A percentile compares a stretch with the other conserved stretches of the same genome.
Evolutionary conservation across 2,329 filamentous ascomycete genomes (phyloP).

Genomic region (Pyrenophora graminea): DNA sequence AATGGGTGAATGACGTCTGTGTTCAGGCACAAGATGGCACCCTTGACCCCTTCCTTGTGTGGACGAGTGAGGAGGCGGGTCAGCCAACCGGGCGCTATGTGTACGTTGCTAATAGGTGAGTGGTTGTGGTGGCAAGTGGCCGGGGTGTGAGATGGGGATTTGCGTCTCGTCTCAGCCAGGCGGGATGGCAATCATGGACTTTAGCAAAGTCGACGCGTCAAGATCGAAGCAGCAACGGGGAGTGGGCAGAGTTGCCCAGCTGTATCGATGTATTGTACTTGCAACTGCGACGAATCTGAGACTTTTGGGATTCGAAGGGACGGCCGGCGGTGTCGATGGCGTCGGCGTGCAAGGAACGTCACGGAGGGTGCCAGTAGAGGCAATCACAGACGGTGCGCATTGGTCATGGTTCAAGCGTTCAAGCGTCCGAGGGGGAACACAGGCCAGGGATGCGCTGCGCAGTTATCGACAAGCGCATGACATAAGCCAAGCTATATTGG

Average conservation of each 20-base stretch:
- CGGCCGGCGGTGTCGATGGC: neutral
- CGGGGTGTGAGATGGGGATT: conserved; percentile 1
- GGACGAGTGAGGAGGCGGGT: conserved; percentile 3
- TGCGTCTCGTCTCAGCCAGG: conserved; percentile 4
- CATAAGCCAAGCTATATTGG: conserved; percentile 9
- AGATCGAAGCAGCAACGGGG: neutral
- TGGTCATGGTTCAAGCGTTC: conserved; percentile 13
- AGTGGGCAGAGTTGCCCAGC: neutral
- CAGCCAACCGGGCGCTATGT: conserved; percentile 1
- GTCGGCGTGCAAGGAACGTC: conserved; percentile 26
- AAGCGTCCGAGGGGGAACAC: neutral
- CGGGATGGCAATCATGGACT: conserved; percentile 7
- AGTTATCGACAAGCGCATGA: conserved; percentile 4
- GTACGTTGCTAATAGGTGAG: neutral
- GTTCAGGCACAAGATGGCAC: conserved; percentile 20
- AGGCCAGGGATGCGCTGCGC: conserved; percentile 3
- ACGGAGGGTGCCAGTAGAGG: conserved; percentile 33
- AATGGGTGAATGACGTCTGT: conserved; percentile 28
- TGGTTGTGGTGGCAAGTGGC: conserved; percentile 5
- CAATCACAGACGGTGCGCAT: conserved; percentile 34
- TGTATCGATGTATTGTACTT: too few species aligned
- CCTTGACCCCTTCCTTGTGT: conserved; percentile 3
- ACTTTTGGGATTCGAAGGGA: neutral
- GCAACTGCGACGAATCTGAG: too few species aligned
- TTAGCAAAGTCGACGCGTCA: neutral